phyloP scores from a whole-genome alignment of 306 rosid species.

The Sechiopsis laciniata region DNA sequence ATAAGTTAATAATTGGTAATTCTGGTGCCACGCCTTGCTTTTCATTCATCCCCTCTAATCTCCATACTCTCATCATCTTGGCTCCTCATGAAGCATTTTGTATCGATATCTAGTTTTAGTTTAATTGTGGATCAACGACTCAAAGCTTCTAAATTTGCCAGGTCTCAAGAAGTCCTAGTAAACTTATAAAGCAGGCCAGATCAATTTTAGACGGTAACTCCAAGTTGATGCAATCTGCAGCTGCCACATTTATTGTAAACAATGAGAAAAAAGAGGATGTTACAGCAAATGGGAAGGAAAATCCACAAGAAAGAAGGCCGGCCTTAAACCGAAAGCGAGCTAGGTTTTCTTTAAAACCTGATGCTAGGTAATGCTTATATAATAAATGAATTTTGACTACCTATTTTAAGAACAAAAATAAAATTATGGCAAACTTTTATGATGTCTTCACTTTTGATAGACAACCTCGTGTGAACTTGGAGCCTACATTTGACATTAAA shows the following conservation, averaged over 20 bases:
- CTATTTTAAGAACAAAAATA: not conserved
- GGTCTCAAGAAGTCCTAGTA: constrained; percentile 47
- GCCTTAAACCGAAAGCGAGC: constrained; percentile 69
- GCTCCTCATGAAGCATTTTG: not conserved
- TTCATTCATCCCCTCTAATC: not conserved
- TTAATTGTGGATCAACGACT: not conserved
- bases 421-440: constrained; percentile 6
- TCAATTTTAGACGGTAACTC: constrained; percentile 33
- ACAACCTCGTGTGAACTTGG: constrained; percentile 43
- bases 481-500: constrained; percentile 43
- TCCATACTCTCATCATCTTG: not conserved
- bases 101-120: constrained; percentile 13
- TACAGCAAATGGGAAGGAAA: constrained; percentile 35
- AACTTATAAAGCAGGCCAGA: constrained; percentile 41
- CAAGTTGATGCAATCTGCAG: constrained; percentile 24
- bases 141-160: constrained; percentile 22
- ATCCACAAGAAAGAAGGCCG: constrained; percentile 53
- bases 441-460: constrained; percentile 31
- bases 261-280: constrained; percentile 23
- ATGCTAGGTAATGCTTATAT: constrained; percentile 35
- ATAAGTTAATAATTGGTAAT: too few relatives aligned
- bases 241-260: constrained; percentile 11
- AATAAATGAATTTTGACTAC: not conserved
- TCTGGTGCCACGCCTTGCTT: not conserved
- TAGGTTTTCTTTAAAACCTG: constrained; percentile 55